phyloP scores from a whole-genome alignment of 1,284 basidiomycete genomes.

The Xerocomus amazonicus region DNA sequence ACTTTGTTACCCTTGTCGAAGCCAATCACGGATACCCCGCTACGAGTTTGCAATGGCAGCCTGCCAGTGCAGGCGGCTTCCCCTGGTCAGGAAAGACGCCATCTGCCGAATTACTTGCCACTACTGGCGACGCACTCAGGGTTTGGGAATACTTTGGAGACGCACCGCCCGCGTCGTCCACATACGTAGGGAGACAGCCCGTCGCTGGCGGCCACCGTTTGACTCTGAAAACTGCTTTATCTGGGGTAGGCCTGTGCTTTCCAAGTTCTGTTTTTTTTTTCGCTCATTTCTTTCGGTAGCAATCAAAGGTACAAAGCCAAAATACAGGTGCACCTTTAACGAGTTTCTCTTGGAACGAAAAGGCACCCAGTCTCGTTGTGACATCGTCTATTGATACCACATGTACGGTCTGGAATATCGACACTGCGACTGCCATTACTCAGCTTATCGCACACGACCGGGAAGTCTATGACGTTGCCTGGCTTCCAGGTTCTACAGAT shows the following conservation, averaged over 20 bases:
- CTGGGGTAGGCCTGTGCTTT: conserved; percentile 64
- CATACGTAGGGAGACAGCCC: conserved; percentile 69
- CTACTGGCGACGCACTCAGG: conserved; percentile 84
- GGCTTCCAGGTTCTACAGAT: conserved; percentile 97
- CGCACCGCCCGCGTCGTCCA: conserved; percentile 50
- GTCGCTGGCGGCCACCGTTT: conserved; percentile 55
- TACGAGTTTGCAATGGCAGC: conserved; percentile 82
- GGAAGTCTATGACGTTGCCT: conserved; percentile 96
- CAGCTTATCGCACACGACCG: conserved; percentile 98
- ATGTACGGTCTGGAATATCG: conserved; percentile 97
- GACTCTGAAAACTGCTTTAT: conserved; percentile 65
- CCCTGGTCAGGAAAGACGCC: conserved; percentile 62
- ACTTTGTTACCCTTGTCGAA: conserved; percentile 79
- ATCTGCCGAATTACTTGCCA: conserved; percentile 78
- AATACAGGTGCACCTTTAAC: conserved; percentile 86
- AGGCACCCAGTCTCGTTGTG: conserved; percentile 82
- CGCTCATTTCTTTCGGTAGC: conserved; percentile 37
- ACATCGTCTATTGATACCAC: conserved; percentile 97
- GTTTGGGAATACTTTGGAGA: conserved; percentile 83
- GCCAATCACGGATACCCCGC: conserved; percentile 82
- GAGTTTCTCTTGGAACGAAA: conserved; percentile 94
- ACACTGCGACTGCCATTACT: conserved; percentile 92
- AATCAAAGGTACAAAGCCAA: conserved; percentile 86
- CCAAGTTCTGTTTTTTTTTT: conserved; percentile 6
- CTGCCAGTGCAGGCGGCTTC: conserved; percentile 57